Evolutionary conservation across 805 yeast genomes (phyloP).

Genomic region (Yarrowia alimentaria): DNA sequence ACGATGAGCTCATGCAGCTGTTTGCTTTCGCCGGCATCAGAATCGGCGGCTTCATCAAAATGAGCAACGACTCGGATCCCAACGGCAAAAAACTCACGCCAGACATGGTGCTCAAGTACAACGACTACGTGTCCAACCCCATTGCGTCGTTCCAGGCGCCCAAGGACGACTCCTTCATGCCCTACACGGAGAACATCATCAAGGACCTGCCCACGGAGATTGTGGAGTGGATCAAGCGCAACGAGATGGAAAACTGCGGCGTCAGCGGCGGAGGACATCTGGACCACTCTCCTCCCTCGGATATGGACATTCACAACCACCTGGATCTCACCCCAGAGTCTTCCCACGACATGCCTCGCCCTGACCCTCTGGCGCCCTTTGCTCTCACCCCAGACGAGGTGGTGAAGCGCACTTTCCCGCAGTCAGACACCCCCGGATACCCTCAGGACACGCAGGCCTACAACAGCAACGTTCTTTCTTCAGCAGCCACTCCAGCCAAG

Average conservation of each 20-base stretch:
- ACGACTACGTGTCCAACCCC: slow-evolving; percentile 21
- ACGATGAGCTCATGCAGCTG: slow-evolving; percentile 30
- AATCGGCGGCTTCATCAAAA: slow-evolving; percentile 27
- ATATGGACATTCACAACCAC: slow-evolving; percentile 5
- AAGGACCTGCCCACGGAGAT: slow-evolving; percentile 21
- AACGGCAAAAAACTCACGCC: slow-evolving; percentile 17
- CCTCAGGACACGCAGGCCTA: slow-evolving; percentile 4
- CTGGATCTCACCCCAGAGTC: slow-evolving; percentile 7
- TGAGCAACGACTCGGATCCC: slow-evolving; percentile 13
- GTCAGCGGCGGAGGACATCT: slow-evolving; percentile 2
- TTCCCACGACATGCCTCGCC: not conserved
- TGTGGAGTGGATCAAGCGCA: slow-evolving; percentile 21
- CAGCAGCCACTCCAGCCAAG: slow-evolving; percentile 21
- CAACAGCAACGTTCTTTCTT: no score
- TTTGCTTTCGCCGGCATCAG: slow-evolving; percentile 28
- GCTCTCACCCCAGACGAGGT: slow-evolving; percentile 16
- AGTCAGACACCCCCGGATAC: slow-evolving; percentile 15
- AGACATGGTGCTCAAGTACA: slow-evolving; percentile 20
- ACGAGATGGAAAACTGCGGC: slow-evolving; percentile 9
- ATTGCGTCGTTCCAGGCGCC: slow-evolving; percentile 5
- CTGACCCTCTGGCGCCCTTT: slow-evolving; percentile 14
- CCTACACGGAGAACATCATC: slow-evolving; percentile 13
- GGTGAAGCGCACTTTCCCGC: slow-evolving; percentile 7
- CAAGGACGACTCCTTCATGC: slow-evolving; percentile 15
- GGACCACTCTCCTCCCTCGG: slow-evolving; percentile 20